These are phyloP conservation scores for Picochlorum sp. DNA, from an alignment of 139 green algal species.

Conservation along the genomic window DNA sequence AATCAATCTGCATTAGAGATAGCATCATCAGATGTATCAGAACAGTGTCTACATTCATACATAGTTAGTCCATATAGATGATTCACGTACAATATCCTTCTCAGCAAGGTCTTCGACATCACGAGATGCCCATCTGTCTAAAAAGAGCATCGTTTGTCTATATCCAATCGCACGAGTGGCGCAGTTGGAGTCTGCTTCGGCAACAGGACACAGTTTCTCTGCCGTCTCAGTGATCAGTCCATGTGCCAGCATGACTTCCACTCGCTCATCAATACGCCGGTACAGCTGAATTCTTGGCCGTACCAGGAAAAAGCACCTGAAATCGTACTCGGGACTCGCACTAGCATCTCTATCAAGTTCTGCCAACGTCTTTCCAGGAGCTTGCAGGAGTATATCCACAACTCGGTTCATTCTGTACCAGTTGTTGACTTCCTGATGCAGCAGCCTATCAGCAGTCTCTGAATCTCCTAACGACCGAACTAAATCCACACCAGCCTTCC, in stretches of 20 bases:
- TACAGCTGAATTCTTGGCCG: slow-evolving; percentile 60
- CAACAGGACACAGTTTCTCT: slow-evolving; percentile 38
- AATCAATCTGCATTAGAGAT: slow-evolving; percentile 13
- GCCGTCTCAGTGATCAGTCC: slow-evolving; percentile 34
- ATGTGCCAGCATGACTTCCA: slow-evolving; percentile 68
- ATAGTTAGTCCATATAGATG: no score
- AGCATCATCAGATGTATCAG: not conserved
- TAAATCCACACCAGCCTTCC: slow-evolving; percentile 41
- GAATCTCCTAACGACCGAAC: slow-evolving; percentile 57
- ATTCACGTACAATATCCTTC: not conserved
- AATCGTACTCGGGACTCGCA: slow-evolving; percentile 44
- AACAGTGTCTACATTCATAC: slow-evolving; percentile 3
- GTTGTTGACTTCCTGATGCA: slow-evolving; percentile 69
- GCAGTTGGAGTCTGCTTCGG: slow-evolving; percentile 44
- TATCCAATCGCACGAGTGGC: slow-evolving; percentile 70
- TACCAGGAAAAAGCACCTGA: slow-evolving; percentile 75
- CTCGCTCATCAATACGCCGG: slow-evolving; percentile 55
- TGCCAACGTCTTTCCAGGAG: slow-evolving; percentile 27
- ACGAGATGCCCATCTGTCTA: slow-evolving; percentile 13
- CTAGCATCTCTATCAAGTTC: slow-evolving; percentile 22
- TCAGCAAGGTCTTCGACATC: not conserved
- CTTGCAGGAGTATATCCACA: slow-evolving; percentile 62
- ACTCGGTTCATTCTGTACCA: slow-evolving; percentile 78
- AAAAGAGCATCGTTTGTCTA: slow-evolving; percentile 39
- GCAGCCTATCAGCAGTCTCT: slow-evolving; percentile 40